A percentile compares a stretch with the other conserved stretches of the same genome.
phyloP scores from a whole-genome alignment of 75 land plant species.

The Selaginella moellendorffii region DNA sequence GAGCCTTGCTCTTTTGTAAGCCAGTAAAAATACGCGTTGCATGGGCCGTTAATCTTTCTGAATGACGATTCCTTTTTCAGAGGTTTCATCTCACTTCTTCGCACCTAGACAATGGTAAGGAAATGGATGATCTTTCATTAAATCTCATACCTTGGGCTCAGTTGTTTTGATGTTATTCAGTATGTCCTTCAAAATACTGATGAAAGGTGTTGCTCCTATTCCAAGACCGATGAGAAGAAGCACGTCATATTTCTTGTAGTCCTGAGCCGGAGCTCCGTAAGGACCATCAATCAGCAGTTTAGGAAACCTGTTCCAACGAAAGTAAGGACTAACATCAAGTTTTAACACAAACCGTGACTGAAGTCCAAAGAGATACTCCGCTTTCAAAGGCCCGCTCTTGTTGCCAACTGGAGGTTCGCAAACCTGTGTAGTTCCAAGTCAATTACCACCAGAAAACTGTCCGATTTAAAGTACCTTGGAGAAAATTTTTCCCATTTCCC shows the following conservation, averaged over 20 bases:
- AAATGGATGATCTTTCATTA: too few relatives aligned
- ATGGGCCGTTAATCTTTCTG: too few relatives aligned
- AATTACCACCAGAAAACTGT: too few relatives aligned
- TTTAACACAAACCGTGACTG: not conserved
- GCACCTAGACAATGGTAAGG: too few relatives aligned
- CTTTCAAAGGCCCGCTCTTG: slow-evolving; percentile 30
- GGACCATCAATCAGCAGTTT: not conserved
- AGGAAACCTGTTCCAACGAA: not conserved
- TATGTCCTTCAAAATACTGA: not conserved
- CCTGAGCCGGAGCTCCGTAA: not conserved
- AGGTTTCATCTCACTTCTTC: not conserved
- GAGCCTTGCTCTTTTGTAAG: slow-evolving; percentile 63
- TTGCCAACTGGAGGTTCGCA: slow-evolving; percentile 25
- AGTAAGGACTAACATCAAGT: too few relatives aligned
- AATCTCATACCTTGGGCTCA: too few relatives aligned
- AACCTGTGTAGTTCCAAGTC: too few relatives aligned
- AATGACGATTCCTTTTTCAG: not conserved
- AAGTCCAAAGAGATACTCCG: slow-evolving; percentile 11
- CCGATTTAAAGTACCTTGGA: slow-evolving; percentile 24
- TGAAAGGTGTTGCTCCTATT: not conserved
- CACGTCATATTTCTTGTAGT: not conserved
- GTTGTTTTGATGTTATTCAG: not conserved
- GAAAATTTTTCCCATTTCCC: slow-evolving; percentile 7
- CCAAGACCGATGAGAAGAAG: not conserved
- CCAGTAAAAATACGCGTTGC: slow-evolving; percentile 72